Evolutionary conservation across 805 yeast genomes (phyloP), one percentile per base, ranked within the genome.

Genomic region (Starmerella powellii): DNA sequence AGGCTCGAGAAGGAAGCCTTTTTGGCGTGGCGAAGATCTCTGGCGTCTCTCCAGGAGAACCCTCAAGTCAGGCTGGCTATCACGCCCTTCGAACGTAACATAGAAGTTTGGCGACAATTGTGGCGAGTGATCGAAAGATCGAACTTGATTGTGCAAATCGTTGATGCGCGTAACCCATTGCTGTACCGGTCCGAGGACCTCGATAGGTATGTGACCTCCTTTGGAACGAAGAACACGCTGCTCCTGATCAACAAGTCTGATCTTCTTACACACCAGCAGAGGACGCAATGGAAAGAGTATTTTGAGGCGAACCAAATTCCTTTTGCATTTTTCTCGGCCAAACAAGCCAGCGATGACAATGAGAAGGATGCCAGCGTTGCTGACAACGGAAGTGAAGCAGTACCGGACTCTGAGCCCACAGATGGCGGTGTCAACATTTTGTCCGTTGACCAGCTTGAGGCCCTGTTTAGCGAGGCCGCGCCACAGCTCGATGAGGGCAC

Each of bases 111-210:
- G 98, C 78, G 91, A 59, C 98, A 91, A 64, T 67, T 91, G 51
- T 91, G 98, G 98, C 74, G 98, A 64, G 98, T 91, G 34, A 82
- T 86, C 19, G 98, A 91, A 62, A 75, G 97, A 58, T 83, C 91
- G 19, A 95, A 88, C 61, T 69, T 91, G 54, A 76, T 91, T 31
- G 96, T 91, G 5, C 98, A 91, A 61, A 91, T 91, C 66, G 97
- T 91, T 23, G 98, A 91, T 65, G 97, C 96, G 11, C 73, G 98
- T 63, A 86, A 84, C 58, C 98, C 98, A 4, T 64, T 87, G 45
- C 68, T 85, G 46, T 91, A 85, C 66, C 73, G 97, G 59, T 86
- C 95, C 1, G 73, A 73, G 20, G 97, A 91, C 64, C 70, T 84
- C 57, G 97, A 83, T 51, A 69, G 63, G 19, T 91, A 91, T 57